Percentiles rank a stretch among this genome's conserved stretches.
Evolutionary conservation across 1,284 basidiomycete genomes (phyloP).

Genomic region (Neonothopanus nambi): DNA sequence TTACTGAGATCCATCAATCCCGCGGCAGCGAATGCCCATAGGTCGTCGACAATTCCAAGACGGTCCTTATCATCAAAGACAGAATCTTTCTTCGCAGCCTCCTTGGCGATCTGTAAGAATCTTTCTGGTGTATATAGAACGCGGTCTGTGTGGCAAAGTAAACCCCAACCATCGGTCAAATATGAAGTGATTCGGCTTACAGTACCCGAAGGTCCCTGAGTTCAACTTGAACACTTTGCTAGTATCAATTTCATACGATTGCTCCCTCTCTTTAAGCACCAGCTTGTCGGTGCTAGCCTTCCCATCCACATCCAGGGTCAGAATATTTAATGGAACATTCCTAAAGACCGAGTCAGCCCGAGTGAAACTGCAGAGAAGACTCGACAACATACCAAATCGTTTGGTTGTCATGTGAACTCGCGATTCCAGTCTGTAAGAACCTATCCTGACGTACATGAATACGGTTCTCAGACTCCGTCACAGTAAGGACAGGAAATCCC

Average conservation of each 20-base stretch:
- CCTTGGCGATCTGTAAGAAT: constrained; percentile 76
- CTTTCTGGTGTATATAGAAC: constrained; percentile 87
- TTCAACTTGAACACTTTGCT: constrained; percentile 86
- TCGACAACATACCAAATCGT: constrained; percentile 73
- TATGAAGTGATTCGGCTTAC: constrained; percentile 43
- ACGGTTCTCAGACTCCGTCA: constrained; percentile 74
- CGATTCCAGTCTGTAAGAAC: constrained; percentile 86
- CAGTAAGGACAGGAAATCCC: constrained; percentile 87
- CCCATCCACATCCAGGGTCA: constrained; percentile 63
- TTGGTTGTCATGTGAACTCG: constrained; percentile 82
- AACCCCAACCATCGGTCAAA: background rate
- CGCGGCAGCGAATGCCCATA: constrained; percentile 79
- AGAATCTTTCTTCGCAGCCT: constrained; percentile 68
- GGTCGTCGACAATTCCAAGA: constrained; percentile 83
- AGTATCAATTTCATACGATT: constrained; percentile 67
- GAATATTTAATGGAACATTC: constrained; percentile 80
- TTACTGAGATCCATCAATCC: constrained; percentile 79
- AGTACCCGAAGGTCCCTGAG: constrained; percentile 87
- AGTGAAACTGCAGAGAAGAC: background rate
- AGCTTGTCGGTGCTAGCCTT: constrained; percentile 64
- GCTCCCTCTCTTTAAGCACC: constrained; percentile 74
- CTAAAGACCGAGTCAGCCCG: constrained; percentile 34
- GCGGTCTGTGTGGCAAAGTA: constrained; percentile 53
- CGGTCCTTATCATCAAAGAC: constrained; percentile 84
- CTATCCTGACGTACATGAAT: constrained; percentile 87